phyloP scores from a whole-genome alignment of 306 rosid genomes.

The Pyrus communis region DNA sequence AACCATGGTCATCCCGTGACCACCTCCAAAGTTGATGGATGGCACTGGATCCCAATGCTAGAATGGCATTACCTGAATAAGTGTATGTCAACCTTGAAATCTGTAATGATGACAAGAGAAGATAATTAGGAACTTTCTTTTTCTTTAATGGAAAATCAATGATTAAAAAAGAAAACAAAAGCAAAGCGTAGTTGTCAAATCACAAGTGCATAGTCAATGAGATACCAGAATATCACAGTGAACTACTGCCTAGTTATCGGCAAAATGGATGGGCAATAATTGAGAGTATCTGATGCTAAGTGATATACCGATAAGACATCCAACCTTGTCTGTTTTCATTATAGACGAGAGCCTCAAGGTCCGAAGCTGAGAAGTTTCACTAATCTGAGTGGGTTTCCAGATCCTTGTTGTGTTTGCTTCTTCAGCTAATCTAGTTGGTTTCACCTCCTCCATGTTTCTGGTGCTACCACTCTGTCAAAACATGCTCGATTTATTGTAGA shows the following conservation, averaged over 20 bases:
- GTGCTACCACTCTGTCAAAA: constrained; percentile 61
- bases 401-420: constrained; percentile 56
- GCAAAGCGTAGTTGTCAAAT: background rate
- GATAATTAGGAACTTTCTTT: constrained; percentile 3
- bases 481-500: constrained; percentile 3
- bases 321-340: constrained; percentile 46
- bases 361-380: constrained; percentile 56
- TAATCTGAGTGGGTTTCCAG: constrained; percentile 76
- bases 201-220: background rate
- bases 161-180: background rate
- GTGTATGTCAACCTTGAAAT: constrained; percentile 77
- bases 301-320: background rate
- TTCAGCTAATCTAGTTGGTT: constrained; percentile 54
- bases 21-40: constrained; percentile 81
- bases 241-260: background rate
- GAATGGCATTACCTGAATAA: constrained; percentile 68
- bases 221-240: background rate
- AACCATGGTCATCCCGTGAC: constrained; percentile 48
- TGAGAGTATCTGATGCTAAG: background rate
- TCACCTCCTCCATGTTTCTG: constrained; percentile 56
- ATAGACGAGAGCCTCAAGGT: constrained; percentile 54
- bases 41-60: constrained; percentile 81
- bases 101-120: constrained; percentile 32
- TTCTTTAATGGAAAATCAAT: background rate
- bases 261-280: background rate